These are phyloP conservation scores for Crithidia bombi DNA, from an alignment of 208 protist genomes.

Conservation along the genomic window DNA sequence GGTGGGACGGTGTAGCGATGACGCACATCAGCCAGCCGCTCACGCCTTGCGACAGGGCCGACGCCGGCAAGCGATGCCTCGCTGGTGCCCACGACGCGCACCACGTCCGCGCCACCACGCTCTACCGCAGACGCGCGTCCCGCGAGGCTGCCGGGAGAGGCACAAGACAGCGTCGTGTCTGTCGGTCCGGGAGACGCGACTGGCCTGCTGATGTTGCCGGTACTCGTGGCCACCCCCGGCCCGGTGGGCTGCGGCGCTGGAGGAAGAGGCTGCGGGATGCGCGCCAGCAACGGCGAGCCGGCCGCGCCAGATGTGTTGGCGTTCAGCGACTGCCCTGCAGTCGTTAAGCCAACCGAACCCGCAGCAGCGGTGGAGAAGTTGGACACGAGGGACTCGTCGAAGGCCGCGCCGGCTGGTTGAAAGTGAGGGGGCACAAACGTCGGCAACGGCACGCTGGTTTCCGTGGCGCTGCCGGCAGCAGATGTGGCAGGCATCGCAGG, in stretches of 20 bases:
- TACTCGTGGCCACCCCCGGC: background rate
- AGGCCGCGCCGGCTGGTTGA: background rate
- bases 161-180: background rate
- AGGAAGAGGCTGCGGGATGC: background rate
- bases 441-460: slow-evolving; percentile 2
- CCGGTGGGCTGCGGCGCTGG: background rate
- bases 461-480: slow-evolving; percentile 8
- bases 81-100: slow-evolving; percentile 7
- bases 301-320: background rate
- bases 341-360: background rate
- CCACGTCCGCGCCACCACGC: background rate
- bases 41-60: background rate
- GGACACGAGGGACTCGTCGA: background rate
- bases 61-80: too few relatives aligned
- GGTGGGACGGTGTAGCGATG: background rate
- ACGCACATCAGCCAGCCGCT: background rate
- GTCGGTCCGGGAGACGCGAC: background rate
- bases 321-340: background rate
- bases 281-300: background rate
- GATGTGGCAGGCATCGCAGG: too few relatives aligned
- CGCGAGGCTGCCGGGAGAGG: background rate
- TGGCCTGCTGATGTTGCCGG: background rate
- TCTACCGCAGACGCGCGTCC: background rate
- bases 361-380: background rate
- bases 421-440: slow-evolving; percentile 1